Base-by-base conservation (phyloP, 768 basidiomycete genomes). In the Agrocybe praecox region DNA sequence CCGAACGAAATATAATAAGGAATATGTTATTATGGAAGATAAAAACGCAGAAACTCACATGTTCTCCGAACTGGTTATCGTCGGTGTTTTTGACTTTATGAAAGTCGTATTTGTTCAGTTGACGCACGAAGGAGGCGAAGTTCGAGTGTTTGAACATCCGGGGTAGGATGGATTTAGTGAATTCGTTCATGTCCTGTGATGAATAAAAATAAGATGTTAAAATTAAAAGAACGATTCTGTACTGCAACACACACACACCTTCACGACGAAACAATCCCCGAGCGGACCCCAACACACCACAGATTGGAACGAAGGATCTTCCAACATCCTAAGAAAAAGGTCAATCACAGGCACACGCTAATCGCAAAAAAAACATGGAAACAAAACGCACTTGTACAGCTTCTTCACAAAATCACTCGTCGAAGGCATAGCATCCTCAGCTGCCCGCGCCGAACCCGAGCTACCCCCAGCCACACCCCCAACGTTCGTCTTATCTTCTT, bases 41-140 rank as follows among this genome's bases (percentile, higher is more conserved):
- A 12, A 18, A 55, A n/a, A 46, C 36, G 29, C 19, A 50, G n/a
- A n/a, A n/a, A 73, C 79, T 15, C 64, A 82, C 81, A 74, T 89
- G 79, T 74, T 84, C 86, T 12, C 81, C 80, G 58, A 79, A 92
- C 60, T 86, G 83, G 67, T 84, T 78, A 63, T 92, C 92, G 61
- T 94, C 94, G 2, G 86, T 87, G 65, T 91, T 93, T 72, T 95
- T 96, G 61, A 95, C 90, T 79, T 96, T 96, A 80, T 96, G 94
- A 63, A 96, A 96, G 73, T 96, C 94, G 69, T 96, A 96, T 72
- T 96, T 96, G 80, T 96, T 96, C 32, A 96, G 79, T 71, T 96
- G 94, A 10, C 94, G 83, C 6, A 96, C 94, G 67, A 96, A 96
- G 52, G 83, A 85, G 26, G 94, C 94, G 71, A 96, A 96, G 68